Base-by-base conservation (phyloP, 2,329 filamentous ascomycete species). In the Penicillium sp. region DNA sequence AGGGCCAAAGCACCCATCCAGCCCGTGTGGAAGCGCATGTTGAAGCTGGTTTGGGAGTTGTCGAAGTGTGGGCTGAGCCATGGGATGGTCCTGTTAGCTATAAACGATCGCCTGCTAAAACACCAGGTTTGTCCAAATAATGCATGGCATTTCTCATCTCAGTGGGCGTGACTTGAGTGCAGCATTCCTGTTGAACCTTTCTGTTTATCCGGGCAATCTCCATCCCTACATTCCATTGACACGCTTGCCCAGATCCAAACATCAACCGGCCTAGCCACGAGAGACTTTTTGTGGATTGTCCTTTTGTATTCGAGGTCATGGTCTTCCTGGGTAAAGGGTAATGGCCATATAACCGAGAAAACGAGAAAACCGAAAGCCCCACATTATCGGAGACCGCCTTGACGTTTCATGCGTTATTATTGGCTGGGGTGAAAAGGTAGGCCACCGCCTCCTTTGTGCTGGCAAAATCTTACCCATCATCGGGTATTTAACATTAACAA, bases 11-110 rank as follows among this genome's bases (percentile, higher is more conserved):
- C n/a, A 11, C 41, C 36, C 11, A 54, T 13, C 14, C 42, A 48
- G 11, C 40, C 24, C 5, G 34, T 27, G 6, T 44, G 38, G 7
- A 50, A 20, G 8, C 41, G 48, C 54, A 57, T 57, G 6, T 20
- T 48, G 40, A n/a, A 20, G 10, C 8, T 38, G 8, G 13, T 14
- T 23, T 24, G 11, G 22, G 8, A 7, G 35, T 1, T 38, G 22
- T 35, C 5, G 11, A 6, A 16, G 14, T 1, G 10, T 26, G 11
- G n/a, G 13, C 22, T 23, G 11, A 14, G 13, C 13, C 1, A 24
- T 8, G 20, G 22, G 22, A 14, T 3, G n/a, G n/a, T 7, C 7
- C 4, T 26, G 20, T 26, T 24, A 22, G 22, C 36, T 38, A 26
- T 38, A 38, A 26, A 26, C 1, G 13, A 29, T 29, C 28, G 13